A percentile compares a stretch with the other conserved stretches of the same genome.
phyloP scores from a whole-genome alignment of 2,329 filamentous ascomycete species.

The Trichoderma koningii region DNA sequence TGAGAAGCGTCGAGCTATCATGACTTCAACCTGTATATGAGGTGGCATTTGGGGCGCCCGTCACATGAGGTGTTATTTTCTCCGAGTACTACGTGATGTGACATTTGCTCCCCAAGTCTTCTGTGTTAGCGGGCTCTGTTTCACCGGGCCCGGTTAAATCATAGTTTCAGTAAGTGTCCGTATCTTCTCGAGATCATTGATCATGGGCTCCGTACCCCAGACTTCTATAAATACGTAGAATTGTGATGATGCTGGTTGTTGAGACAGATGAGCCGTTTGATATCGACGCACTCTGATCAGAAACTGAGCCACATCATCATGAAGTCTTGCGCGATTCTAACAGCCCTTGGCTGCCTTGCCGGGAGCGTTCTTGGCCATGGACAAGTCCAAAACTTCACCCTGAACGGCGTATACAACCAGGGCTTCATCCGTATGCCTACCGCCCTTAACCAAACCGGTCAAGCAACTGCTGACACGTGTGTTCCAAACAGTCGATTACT shows the following conservation, averaged over 20 bases:
- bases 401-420: slow-evolving; percentile 19
- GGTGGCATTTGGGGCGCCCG: background rate
- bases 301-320: background rate
- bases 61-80: background rate
- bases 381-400: slow-evolving; percentile 17
- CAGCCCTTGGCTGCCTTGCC: slow-evolving; percentile 12
- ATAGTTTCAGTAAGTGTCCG: background rate
- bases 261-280: background rate
- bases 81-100: background rate
- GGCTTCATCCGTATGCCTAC: slow-evolving; percentile 14
- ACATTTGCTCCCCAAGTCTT: background rate
- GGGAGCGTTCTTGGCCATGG: slow-evolving; percentile 14
- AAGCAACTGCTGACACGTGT: background rate
- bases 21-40: background rate
- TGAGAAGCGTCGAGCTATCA: too few species aligned
- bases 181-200: background rate
- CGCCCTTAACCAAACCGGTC: background rate
- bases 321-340: background rate
- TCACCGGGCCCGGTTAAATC: slow-evolving; percentile 11
- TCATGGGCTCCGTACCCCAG: background rate
- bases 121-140: background rate
- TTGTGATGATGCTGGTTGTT: background rate
- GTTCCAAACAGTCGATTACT: slow-evolving; percentile 12
- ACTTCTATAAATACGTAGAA: background rate
- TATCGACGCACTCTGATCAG: background rate